Conservation (phyloP, 345 rosid species). For the Eucalyptus brandiana region DNA sequence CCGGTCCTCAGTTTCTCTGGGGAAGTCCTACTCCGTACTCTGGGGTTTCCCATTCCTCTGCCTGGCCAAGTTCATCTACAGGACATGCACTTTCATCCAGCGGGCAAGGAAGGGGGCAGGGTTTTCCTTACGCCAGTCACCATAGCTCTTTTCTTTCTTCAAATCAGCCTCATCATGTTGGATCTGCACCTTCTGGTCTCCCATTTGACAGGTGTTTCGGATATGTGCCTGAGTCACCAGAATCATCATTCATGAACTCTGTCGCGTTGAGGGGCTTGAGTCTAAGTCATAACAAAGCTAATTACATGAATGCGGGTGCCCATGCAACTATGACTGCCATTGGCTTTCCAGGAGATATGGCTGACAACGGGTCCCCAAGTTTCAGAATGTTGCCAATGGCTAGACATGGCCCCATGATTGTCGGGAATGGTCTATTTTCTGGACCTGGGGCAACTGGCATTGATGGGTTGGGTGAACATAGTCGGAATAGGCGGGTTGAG, state of each 20-base stretch:
- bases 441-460: constrained; percentile 27
- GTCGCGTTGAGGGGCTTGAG: constrained; percentile 40
- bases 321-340: constrained; percentile 32
- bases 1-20: constrained; percentile 94
- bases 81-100: constrained; percentile 49
- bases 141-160: constrained; percentile 38
- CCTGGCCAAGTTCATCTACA: constrained; percentile 53
- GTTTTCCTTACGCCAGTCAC: constrained; percentile 27
- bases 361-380: constrained; percentile 42
- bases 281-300: constrained; percentile 27
- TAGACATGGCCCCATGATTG: constrained; percentile 27
- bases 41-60: constrained; percentile 39
- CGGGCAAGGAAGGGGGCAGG: constrained; percentile 24
- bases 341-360: constrained; percentile 29
- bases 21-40: constrained; percentile 66
- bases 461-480: constrained; percentile 46
- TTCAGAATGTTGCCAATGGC: constrained; percentile 48
- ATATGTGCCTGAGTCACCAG: constrained; percentile 69
- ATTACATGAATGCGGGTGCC: constrained; percentile 30
- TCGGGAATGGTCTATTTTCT: constrained; percentile 36
- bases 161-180: constrained; percentile 58
- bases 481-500: constrained; percentile 32
- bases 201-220: constrained; percentile 75
- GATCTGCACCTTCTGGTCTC: constrained; percentile 88
- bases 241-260: constrained; percentile 47